Percentiles rank a stretch among this genome's conserved stretches.
Conservation (phyloP, 768 basidiomycete species). For the Mycena crocata region DNA sequence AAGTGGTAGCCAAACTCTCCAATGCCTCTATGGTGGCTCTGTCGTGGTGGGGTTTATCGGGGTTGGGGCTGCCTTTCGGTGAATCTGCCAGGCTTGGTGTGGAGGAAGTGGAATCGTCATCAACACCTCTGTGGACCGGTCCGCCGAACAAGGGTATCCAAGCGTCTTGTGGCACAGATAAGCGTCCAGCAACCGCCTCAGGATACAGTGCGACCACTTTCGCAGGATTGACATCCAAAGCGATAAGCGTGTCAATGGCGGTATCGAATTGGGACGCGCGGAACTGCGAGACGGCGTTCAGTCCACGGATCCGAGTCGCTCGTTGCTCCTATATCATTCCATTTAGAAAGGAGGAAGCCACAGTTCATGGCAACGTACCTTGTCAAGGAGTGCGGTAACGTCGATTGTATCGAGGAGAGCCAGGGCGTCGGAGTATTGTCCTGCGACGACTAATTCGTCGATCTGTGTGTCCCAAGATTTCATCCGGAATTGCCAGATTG, state of each 20-base stretch:
- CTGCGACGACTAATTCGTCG: constrained; percentile 80
- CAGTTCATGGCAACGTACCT: constrained; percentile 53
- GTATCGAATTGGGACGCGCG: constrained; percentile 72
- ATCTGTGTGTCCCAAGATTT: constrained; percentile 84
- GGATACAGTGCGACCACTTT: constrained; percentile 94
- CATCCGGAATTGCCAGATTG: constrained; percentile 82
- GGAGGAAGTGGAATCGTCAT: constrained; percentile 42
- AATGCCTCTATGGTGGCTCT: constrained; percentile 44
- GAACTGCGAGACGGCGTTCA: constrained; percentile 87
- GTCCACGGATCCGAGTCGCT: constrained; percentile 68
- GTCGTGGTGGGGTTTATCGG: constrained; percentile 38
- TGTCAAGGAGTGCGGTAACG: constrained; percentile 67
- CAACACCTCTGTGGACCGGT: constrained; percentile 46
- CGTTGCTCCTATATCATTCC: constrained; percentile 60
- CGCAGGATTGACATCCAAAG: constrained; percentile 92
- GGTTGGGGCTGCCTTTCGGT: constrained; percentile 37
- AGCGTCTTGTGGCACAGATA: constrained; percentile 72
- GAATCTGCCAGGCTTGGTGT: constrained; percentile 42
- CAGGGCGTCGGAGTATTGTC: constrained; percentile 83
- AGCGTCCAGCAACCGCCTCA: constrained; percentile 80
- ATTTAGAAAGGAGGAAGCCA: constrained; percentile 1
- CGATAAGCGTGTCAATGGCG: constrained; percentile 89
- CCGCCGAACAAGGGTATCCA: constrained; percentile 93
- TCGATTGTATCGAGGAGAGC: constrained; percentile 80
- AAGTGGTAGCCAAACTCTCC: constrained; percentile 47